Evolutionary conservation across 2,329 filamentous ascomycete genomes (phyloP).

Genomic region (Talaromyces islandicus): DNA sequence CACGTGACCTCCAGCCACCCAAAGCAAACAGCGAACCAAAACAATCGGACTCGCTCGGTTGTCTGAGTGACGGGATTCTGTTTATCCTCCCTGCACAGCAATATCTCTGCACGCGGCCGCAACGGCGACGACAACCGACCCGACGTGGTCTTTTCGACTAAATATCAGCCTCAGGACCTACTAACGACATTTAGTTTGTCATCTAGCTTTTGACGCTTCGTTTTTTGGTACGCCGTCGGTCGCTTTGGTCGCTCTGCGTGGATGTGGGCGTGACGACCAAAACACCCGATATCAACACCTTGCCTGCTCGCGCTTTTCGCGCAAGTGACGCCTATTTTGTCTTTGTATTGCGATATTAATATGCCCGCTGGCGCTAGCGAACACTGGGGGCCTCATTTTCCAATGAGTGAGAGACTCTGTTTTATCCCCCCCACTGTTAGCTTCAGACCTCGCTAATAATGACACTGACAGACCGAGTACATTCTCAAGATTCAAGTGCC

Average conservation of each 20-base stretch:
- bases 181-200: neutral
- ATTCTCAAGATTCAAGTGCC: conserved; percentile 31
- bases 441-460: conserved; percentile 5
- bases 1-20: conserved; percentile 27
- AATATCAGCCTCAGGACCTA: neutral
- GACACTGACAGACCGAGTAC: conserved; percentile 25
- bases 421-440: neutral
- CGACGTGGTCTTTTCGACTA: conserved; percentile 8
- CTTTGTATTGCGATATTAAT: conserved; percentile 10
- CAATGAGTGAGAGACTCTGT: conserved; percentile 12
- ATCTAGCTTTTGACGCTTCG: conserved; percentile 3
- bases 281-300: conserved; percentile 19
- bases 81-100: conserved; percentile 28
- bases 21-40: conserved; percentile 15
- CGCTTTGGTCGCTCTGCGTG: conserved; percentile 14
- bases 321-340: neutral
- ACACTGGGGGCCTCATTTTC: conserved; percentile 13
- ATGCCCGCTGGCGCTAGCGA: conserved; percentile 31
- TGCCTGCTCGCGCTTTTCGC: conserved; percentile 4
- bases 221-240: conserved; percentile 6
- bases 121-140: conserved; percentile 17
- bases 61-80: conserved; percentile 38
- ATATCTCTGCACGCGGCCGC: conserved; percentile 15
- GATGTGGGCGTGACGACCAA: conserved; percentile 22
- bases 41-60: conserved; percentile 24